Base-by-base conservation (phyloP, 305 asterid species). In the Fraxinus angustifolia region DNA sequence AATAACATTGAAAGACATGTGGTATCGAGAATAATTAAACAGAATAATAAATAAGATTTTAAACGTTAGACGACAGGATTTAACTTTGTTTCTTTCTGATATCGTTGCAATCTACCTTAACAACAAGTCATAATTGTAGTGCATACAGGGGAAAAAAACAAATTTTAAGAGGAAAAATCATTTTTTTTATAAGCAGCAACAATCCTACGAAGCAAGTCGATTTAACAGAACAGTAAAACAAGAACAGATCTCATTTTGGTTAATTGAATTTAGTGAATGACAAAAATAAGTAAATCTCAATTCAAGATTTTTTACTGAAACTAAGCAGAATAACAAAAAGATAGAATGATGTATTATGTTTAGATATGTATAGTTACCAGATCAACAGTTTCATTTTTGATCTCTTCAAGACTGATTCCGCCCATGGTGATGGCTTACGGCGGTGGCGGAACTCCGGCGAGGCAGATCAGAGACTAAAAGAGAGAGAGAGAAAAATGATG, bases 331-430 rank as follows among this genome's bases (percentile, higher is more conserved):
- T 28, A 65, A 79, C 34, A 10, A 21, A 31, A 8, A 10, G 65
- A 62, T n/a, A 35, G 23, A 19, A 26, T 3, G 75, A 8, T 2
- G 77, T 16, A 38, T 2, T 40, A 2, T 8, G n/a, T 73, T 36
- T 73, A 36, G 40, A n/a, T 72, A 6, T 16, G 76, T 12, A 2
- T 0, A 36, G 11, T 83, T 85, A 89, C 92, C 90, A 89, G 86
- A 86, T 89, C 90, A 78, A 89, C 90, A 77, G 89, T 48, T 78
- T 89, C 92, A 84, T 89, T 87, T 67, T 84, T 89, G 28, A 89
- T 86, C 78, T 80, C 81, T 78, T 89, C 90, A 78, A 89, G 92
- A 67, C 86, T 84, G 78, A 88, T 58, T 30, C 70, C 80, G 42
- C 79, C 82, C 88, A 88, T 88, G 80, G 81, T 79, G 50, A 58